Evolutionary conservation across 108 stramenopile species (phyloP), one percentile per base, ranked within the genome.

Genomic region (Cafeteria roenbergensis): DNA sequence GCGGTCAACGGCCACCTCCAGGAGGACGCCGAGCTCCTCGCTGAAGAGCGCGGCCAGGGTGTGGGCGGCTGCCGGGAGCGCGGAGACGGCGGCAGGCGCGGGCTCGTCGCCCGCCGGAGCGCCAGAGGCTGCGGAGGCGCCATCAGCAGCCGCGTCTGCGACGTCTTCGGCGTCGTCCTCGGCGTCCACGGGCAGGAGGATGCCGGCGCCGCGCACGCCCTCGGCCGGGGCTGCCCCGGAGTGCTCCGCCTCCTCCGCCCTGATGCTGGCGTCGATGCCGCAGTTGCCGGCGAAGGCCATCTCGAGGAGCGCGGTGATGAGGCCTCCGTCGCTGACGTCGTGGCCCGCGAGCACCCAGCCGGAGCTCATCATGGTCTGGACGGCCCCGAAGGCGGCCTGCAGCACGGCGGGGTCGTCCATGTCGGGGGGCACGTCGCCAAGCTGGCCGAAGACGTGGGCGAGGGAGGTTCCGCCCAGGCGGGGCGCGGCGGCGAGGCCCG

Each of bases 281-380:
- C 93, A 90, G 73, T 93, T 91, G 55, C 97, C 97, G 2, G 93
- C 89, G 69, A 99, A 91, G 1, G 97, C 97, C 97, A 99, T 99
- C 76, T 99, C 94, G 65, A 95, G 69, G 51, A 92, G 69, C 8
- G 85, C 76, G 35, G 88, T 87, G 30, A 79, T 81, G 57, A 97
- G 72, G 35, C 95, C 93, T 53, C 95, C 95, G 81, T 97, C 95
- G 31, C 90, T 91, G 61, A 90, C 79, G 76, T 97, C 95, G 70
- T 97, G 95, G 0, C 91, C 91, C 31, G 95, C 85, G 32, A 92
- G 80, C 52, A 97, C 77, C 42, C 63, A 77, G 35, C 82, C 26
- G 31, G 2, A 21, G 1, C 63, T 64, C 57, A 95, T 84, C 37
- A 93, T 78, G 31, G 81, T 72, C 77, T 99, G 94, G 31, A 89